Evolutionary conservation across 2,329 filamentous ascomycete species (phyloP).

Genomic region (Arthrobotrys iridis): DNA sequence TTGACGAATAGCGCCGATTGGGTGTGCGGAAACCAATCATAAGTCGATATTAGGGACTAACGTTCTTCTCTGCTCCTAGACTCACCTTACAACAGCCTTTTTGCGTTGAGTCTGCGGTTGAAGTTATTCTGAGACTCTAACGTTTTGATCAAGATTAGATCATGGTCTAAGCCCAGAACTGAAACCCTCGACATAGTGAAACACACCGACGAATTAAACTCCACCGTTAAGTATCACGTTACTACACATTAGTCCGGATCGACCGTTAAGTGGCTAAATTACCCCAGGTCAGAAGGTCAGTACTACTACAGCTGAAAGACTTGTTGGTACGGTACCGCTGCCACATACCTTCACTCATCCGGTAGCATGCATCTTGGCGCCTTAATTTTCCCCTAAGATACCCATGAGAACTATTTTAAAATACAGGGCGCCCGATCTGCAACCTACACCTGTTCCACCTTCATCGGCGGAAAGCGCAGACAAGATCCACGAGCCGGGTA

Average conservation of each 20-base stretch:
- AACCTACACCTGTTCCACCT: too few species aligned
- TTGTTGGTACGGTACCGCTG: too few species aligned
- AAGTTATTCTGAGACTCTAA: not conserved
- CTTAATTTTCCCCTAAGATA: too few species aligned
- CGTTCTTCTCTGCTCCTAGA: not conserved
- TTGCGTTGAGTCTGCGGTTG: constrained; percentile 8
- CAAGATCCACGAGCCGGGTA: too few species aligned
- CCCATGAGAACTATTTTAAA: too few species aligned
- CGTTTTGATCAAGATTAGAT: constrained; percentile 9
- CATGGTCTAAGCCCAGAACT: constrained; percentile 4
- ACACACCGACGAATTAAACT: not conserved
- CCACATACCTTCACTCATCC: too few species aligned
- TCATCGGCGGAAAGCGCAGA: too few species aligned
- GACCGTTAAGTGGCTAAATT: not conserved
- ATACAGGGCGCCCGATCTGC: too few species aligned
- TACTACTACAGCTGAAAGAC: too few species aligned
- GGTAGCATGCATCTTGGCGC: too few species aligned
- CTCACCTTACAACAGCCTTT: constrained; percentile 7
- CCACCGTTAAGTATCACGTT: not conserved
- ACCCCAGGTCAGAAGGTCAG: not conserved
- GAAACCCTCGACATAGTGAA: not conserved
- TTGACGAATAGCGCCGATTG: too few species aligned
- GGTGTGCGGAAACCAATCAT: not conserved
- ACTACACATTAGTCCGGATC: not conserved
- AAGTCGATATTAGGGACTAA: not conserved